Percentiles rank a stretch among this genome's conserved stretches.
phyloP scores from a whole-genome alignment of 1,284 basidiomycete species.

The Ustilago curta region DNA sequence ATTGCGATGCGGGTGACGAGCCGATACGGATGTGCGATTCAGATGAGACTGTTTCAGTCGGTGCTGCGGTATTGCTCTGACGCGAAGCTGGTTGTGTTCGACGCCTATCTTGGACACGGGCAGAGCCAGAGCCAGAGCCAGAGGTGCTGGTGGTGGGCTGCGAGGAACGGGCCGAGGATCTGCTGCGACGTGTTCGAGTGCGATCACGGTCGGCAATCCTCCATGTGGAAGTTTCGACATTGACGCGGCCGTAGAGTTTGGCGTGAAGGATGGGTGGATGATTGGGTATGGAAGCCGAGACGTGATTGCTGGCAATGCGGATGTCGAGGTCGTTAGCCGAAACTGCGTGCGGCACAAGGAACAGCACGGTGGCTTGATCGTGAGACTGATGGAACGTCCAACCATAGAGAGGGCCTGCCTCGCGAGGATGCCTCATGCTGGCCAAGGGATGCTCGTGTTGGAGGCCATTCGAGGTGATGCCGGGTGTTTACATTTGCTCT shows the following conservation, averaged over 20 bases:
- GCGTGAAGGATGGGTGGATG: slow-evolving; percentile 56
- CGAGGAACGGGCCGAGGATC: slow-evolving; percentile 31
- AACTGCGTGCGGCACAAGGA: slow-evolving; percentile 48
- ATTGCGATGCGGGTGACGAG: slow-evolving; percentile 35
- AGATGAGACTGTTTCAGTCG: slow-evolving; percentile 18
- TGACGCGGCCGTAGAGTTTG: slow-evolving; percentile 54
- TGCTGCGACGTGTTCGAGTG: slow-evolving; percentile 31
- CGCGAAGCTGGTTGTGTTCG: background rate
- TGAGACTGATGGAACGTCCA: slow-evolving; percentile 62
- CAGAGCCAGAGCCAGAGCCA: slow-evolving; percentile 22
- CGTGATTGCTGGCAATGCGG: slow-evolving; percentile 46
- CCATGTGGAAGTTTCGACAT: slow-evolving; percentile 55
- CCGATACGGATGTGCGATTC: slow-evolving; percentile 22
- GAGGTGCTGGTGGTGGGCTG: slow-evolving; percentile 22
- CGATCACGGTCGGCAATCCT: slow-evolving; percentile 51
- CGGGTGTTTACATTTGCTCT: slow-evolving; percentile 1
- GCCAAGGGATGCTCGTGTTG: background rate
- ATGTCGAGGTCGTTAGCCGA: slow-evolving; percentile 49
- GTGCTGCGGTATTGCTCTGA: background rate
- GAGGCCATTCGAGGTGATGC: background rate
- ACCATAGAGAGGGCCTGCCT: slow-evolving; percentile 36
- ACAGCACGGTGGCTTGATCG: slow-evolving; percentile 61
- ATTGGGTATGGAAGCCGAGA: slow-evolving; percentile 46
- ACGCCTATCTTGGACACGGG: slow-evolving; percentile 1
- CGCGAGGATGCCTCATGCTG: slow-evolving; percentile 23